Conservation (phyloP, 345 rosid species). For the Microcos paniculata region DNA sequence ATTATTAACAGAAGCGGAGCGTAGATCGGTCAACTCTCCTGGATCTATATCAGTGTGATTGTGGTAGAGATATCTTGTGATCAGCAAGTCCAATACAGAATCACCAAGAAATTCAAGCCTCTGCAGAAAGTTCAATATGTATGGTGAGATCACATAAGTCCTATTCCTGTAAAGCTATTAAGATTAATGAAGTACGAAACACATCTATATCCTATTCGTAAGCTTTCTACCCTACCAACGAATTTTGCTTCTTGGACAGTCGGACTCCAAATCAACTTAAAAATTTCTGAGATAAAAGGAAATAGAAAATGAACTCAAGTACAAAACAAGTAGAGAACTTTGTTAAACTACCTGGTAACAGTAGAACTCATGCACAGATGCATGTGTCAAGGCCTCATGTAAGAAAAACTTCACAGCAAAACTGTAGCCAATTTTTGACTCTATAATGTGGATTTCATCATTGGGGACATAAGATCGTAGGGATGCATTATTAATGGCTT, state of each 20-base stretch:
- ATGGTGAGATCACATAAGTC: conserved; percentile 2
- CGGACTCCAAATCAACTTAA: not conserved
- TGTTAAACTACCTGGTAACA: conserved; percentile 64
- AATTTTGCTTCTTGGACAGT: not conserved
- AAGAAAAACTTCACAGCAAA: conserved; percentile 68
- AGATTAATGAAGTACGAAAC: not conserved
- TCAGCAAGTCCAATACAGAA: conserved; percentile 78
- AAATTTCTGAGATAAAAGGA: not conserved
- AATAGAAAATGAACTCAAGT: not conserved
- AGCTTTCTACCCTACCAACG: not conserved
- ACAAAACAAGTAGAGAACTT: conserved; percentile 7
- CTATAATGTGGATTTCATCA: conserved; percentile 46
- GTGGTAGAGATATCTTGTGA: conserved; percentile 75
- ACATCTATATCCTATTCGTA: not conserved
- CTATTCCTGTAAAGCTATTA: not conserved
- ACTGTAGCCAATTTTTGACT: conserved; percentile 58
- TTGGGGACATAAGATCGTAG: conserved; percentile 43
- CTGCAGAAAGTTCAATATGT: conserved; percentile 36
- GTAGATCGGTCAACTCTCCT: conserved; percentile 89
- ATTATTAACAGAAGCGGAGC: conserved; percentile 82
- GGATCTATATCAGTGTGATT: conserved; percentile 61
- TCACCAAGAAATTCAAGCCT: conserved; percentile 97
- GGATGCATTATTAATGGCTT: conserved; percentile 53
- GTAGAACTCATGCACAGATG: conserved; percentile 49
- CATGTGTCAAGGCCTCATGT: conserved; percentile 82